Conservation (phyloP, 805 yeast species). For the Suhomyces emberorum region DNA sequence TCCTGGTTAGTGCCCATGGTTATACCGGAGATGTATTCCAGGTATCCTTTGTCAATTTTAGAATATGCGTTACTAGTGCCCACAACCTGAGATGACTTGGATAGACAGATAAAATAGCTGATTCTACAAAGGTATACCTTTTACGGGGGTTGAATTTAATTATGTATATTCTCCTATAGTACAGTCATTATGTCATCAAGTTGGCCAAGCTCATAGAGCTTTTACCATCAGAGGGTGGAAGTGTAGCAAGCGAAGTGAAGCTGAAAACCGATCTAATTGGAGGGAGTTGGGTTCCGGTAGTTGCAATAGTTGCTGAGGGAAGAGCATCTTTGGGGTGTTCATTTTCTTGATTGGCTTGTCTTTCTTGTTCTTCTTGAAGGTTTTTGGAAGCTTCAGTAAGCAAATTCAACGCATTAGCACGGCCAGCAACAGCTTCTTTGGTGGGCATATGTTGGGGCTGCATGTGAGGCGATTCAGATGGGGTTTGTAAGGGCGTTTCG, state of each 20-base stretch:
- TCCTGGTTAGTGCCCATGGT: too few species aligned
- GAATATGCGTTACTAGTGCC: too few species aligned
- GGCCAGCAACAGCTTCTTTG: not conserved
- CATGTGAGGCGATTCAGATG: conserved; percentile 47
- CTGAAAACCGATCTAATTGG: conserved; percentile 39
- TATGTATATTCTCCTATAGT: too few species aligned
- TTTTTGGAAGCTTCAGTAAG: conserved; percentile 22
- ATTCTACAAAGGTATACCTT: not conserved
- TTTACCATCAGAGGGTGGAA: conserved; percentile 6
- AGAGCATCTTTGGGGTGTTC: conserved; percentile 6
- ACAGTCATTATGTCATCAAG: conserved; percentile 6
- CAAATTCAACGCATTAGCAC: conserved; percentile 18
- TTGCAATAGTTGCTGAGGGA: conserved; percentile 30
- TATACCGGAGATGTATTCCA: too few species aligned
- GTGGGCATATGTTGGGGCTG: conserved; percentile 20
- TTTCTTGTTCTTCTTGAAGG: conserved; percentile 21
- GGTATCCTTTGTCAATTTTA: too few species aligned
- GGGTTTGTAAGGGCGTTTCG: conserved; percentile 50
- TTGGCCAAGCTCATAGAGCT: conserved; percentile 8
- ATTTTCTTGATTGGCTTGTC: conserved; percentile 8
- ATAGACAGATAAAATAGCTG: too few species aligned
- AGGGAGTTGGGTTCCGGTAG: conserved; percentile 39
- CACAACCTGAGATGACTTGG: too few species aligned
- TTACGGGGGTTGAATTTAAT: not conserved
- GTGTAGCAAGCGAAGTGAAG: conserved; percentile 15